phyloP scores from a whole-genome alignment of 2,329 filamentous ascomycete species.

The Dactylellina haptotyla region DNA sequence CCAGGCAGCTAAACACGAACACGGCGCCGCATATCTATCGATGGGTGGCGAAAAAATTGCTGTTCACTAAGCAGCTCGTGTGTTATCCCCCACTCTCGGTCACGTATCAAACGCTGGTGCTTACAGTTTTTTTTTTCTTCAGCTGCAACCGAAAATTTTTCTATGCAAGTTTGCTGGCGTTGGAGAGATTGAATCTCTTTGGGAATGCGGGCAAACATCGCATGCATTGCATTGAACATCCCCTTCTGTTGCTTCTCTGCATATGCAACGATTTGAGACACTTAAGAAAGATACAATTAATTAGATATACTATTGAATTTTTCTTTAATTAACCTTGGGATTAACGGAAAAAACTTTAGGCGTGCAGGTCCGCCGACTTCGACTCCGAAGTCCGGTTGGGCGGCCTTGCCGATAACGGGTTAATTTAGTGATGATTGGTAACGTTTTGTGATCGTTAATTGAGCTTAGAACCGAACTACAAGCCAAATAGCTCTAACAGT shows the following conservation, averaged over 20 bases:
- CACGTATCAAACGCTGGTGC: background rate
- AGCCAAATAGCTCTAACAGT: background rate
- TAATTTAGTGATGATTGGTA: too few species aligned
- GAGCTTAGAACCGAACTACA: background rate
- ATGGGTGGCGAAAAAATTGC: slow-evolving; percentile 28
- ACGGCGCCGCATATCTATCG: background rate
- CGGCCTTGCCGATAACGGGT: too few species aligned
- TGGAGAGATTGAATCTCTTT: slow-evolving; percentile 7
- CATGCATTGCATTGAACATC: slow-evolving; percentile 34
- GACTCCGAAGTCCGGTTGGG: slow-evolving; percentile 14
- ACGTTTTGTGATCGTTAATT: too few species aligned
- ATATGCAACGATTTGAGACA: slow-evolving; percentile 13
- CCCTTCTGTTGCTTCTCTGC: background rate
- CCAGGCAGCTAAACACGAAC: slow-evolving; percentile 14
- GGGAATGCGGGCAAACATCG: slow-evolving; percentile 48
- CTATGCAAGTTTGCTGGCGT: slow-evolving; percentile 26
- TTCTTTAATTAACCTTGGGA: too few species aligned
- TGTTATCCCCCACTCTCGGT: slow-evolving; percentile 31
- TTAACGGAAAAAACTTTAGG: too few species aligned
- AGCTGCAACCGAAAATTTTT: slow-evolving; percentile 48
- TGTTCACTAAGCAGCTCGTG: too few species aligned
- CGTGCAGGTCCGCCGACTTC: slow-evolving; percentile 22
- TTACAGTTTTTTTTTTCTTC: background rate
- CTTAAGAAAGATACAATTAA: background rate
- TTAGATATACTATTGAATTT: background rate